phyloP scores from a whole-genome alignment of 2,329 filamentous ascomycete genomes.

The Penicillium hesseltinei region DNA sequence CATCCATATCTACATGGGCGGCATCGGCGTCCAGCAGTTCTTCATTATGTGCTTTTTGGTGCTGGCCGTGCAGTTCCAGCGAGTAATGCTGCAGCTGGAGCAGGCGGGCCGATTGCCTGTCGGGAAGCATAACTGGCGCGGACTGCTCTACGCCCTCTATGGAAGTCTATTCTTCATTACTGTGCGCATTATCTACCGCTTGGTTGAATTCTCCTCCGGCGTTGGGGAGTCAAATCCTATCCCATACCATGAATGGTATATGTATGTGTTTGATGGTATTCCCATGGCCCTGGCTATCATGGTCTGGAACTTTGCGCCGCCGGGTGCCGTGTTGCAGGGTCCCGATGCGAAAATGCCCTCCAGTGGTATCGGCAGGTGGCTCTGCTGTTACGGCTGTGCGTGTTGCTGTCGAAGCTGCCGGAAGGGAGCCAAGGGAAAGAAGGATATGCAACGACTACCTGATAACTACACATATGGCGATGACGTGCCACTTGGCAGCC shows the following conservation, averaged over 20 bases:
- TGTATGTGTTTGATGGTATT: conserved; percentile 42
- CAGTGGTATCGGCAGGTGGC: neutral
- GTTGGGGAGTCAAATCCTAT: conserved; percentile 34
- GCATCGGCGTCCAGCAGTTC: conserved; percentile 52
- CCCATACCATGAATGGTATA: conserved; percentile 37
- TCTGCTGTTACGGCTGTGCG: conserved; percentile 1
- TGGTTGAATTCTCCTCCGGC: conserved; percentile 58
- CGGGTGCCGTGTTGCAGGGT: neutral
- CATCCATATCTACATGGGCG: conserved; percentile 31
- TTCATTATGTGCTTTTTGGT: conserved; percentile 52
- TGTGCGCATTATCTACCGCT: conserved; percentile 56
- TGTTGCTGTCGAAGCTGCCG: conserved; percentile 8
- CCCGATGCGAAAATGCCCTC: conserved; percentile 2
- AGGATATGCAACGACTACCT: neutral
- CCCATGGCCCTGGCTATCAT: conserved; percentile 42
- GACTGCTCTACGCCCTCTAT: conserved; percentile 43
- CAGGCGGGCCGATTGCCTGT: neutral
- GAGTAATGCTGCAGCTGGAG: conserved; percentile 34
- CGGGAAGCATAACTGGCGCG: neutral
- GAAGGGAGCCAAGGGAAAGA: neutral
- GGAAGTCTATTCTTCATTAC: conserved; percentile 51
- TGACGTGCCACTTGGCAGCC: neutral
- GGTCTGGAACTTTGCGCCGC: conserved; percentile 22
- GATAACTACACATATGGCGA: neutral
- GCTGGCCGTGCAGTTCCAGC: conserved; percentile 53